Evolutionary conservation across 2,329 filamentous ascomycete genomes (phyloP), one percentile per base, ranked within the genome.

Genomic region (Xylariaceae sp.): DNA sequence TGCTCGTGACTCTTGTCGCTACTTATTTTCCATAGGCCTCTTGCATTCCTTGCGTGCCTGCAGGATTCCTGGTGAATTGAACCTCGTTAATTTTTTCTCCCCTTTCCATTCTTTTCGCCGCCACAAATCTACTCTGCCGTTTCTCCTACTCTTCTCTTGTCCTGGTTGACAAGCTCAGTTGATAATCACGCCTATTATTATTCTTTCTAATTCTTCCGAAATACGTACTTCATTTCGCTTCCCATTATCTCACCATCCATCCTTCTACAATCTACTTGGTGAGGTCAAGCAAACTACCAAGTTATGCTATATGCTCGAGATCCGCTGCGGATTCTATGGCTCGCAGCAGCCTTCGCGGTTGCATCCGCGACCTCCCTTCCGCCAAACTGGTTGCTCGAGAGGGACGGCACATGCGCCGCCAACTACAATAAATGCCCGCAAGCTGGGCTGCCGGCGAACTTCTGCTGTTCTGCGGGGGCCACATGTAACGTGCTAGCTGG

Each of bases 401-500:
- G 78, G 52, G 68, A 71, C 42, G 70, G 72, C 39, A 76, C 74
- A 36, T 87, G 85, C 69, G 71, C 77, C 37, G 75, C 78, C 34
- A 64, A 74, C 47, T 77, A 81, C 52, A 68, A 71, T 16, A 74
- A 76, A 60, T 89, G 86, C 66, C 70, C 77, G 21, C 66, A 69
- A 51, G 56, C 71, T 26, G 74, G 72, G 29, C 75, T 88, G 19
- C 85, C 86, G 1, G 73, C 72, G 48, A 76, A 79, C 66, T 89
- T 91, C 67, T 90, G 87, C 74, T 92, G 88, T 65, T 70, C 77
- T 3, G 56, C 70, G 26, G 70, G 67, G 16, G 72, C 76, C 6
- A 75, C 66, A 2, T 92, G 88, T 70, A 72, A 82, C 39, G 63
- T 76, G 1, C 77, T 91, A 44, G 85, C 85, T 10, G 80, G 74